phyloP scores from a whole-genome alignment of 495 filamentous ascomycete species.

The Trichocladium uniseriatum region DNA sequence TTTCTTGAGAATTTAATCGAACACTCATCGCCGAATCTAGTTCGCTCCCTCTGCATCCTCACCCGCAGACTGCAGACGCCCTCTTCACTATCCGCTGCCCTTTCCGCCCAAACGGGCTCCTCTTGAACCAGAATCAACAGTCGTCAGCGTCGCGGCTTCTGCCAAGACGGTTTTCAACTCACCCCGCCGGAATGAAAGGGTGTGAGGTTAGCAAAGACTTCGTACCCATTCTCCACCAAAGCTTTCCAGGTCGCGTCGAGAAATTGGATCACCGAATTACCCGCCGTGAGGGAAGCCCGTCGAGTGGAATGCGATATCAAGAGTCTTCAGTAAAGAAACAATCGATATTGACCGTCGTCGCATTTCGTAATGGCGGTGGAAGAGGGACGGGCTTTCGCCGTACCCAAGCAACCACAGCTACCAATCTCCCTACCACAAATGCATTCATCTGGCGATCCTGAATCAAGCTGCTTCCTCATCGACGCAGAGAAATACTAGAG shows the following conservation, averaged over 20 bases:
- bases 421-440: conserved; percentile 23
- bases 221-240: conserved; percentile 12
- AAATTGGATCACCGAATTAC: conserved; percentile 18
- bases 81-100: too few relatives aligned
- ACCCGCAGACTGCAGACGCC: too few relatives aligned
- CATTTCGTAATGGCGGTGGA: not conserved
- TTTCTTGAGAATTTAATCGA: too few relatives aligned
- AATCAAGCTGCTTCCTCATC: conserved; percentile 4
- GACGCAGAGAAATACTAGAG: conserved; percentile 10
- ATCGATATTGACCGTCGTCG: conserved; percentile 14
- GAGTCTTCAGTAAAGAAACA: conserved; percentile 27
- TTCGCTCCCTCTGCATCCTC: too few relatives aligned
- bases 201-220: not conserved
- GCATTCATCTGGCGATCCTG: conserved; percentile 11
- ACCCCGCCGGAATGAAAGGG: not conserved
- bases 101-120: too few relatives aligned
- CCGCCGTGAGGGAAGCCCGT: conserved; percentile 8
- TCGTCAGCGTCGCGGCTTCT: too few relatives aligned
- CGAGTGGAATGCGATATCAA: conserved; percentile 9
- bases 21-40: too few relatives aligned
- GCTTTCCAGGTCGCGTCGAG: conserved; percentile 3
- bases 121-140: too few relatives aligned
- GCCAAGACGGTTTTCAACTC: not conserved
- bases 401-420: too few relatives aligned
- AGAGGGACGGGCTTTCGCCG: conserved; percentile 13